Conservation (phyloP, 2,329 filamentous ascomycete species). For the Clarireedia paspali region DNA sequence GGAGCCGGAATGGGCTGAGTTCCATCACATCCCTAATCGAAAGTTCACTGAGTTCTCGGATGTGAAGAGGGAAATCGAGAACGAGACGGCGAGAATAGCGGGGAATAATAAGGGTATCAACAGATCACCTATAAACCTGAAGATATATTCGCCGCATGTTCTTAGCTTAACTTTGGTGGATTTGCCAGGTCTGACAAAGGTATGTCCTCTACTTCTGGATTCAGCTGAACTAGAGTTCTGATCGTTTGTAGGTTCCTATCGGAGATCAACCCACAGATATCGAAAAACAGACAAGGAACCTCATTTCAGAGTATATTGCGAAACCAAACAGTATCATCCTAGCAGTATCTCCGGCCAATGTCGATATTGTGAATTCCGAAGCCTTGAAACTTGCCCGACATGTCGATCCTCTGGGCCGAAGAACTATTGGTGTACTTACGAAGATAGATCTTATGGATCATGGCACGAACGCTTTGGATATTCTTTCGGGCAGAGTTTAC, state of each 20-base stretch:
- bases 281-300: conserved; percentile 93
- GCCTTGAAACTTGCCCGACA: conserved; percentile 92
- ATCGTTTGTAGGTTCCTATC: conserved; percentile 66
- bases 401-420: conserved; percentile 87
- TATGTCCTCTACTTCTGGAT: conserved; percentile 31
- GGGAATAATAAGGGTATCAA: conserved; percentile 99
- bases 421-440: conserved; percentile 94
- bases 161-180: conserved; percentile 95
- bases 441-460: conserved; percentile 99
- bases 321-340: conserved; percentile 98
- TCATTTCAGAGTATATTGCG: conserved; percentile 96
- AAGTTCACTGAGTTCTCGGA: conserved; percentile 86
- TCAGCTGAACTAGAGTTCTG: conserved; percentile 8
- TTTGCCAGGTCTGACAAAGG: conserved; percentile 91
- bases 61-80: conserved; percentile 94
- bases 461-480: conserved; percentile 94
- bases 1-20: conserved; percentile 80
- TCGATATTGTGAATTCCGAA: conserved; percentile 97
- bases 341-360: conserved; percentile 93
- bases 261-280: conserved; percentile 97
- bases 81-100: conserved; percentile 88
- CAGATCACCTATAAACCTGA: conserved; percentile 92
- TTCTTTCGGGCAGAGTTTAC: conserved; percentile 94
- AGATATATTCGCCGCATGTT: conserved; percentile 96
- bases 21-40: conserved; percentile 86